A percentile compares a stretch with the other conserved stretches of the same genome.
phyloP scores from a whole-genome alignment of 2,329 filamentous ascomycete species.

The Colletotrichum falcatum region DNA sequence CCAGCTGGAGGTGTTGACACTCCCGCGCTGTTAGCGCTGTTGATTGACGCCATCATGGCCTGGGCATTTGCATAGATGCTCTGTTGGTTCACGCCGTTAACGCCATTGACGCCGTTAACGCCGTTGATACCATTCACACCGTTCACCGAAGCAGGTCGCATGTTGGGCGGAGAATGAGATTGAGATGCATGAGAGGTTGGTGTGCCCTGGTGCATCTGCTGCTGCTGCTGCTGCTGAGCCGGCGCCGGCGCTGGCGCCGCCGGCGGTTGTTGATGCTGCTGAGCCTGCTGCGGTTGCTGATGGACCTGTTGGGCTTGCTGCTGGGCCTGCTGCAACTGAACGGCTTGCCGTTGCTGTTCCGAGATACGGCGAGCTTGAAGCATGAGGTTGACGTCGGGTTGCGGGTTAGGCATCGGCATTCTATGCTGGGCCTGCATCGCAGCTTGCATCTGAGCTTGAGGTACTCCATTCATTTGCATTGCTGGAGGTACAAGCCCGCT shows the following conservation, averaged over 20 bases:
- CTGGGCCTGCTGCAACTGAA: conserved; percentile 60
- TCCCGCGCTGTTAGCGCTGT: conserved; percentile 55
- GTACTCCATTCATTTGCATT: conserved; percentile 72
- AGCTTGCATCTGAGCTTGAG: conserved; percentile 77
- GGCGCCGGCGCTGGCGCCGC: conserved; percentile 55
- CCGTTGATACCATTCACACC: conserved; percentile 46
- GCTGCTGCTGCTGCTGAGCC: conserved; percentile 56
- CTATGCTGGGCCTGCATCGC: conserved; percentile 68
- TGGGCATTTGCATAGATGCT: conserved; percentile 65
- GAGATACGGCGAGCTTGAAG: conserved; percentile 75
- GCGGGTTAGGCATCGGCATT: conserved; percentile 64
- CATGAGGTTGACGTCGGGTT: conserved; percentile 66
- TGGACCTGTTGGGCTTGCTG: conserved; percentile 44
- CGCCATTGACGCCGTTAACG: conserved; percentile 57
- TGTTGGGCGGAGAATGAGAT: conserved; percentile 54
- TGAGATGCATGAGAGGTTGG: conserved; percentile 50
- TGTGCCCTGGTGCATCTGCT: conserved; percentile 47
- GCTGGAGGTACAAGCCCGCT: conserved; percentile 62
- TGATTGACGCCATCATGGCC: conserved; percentile 64
- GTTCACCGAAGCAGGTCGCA: conserved; percentile 49
- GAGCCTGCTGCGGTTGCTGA: conserved; percentile 42
- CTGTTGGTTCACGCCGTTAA: conserved; percentile 63
- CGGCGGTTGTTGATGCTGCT: conserved; percentile 67
- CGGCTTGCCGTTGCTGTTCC: conserved; percentile 69
- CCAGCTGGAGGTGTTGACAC: conserved; percentile 58